Evolutionary conservation across 495 filamentous ascomycete species (phyloP).

Genomic region (Trypethelium eluteriae): DNA sequence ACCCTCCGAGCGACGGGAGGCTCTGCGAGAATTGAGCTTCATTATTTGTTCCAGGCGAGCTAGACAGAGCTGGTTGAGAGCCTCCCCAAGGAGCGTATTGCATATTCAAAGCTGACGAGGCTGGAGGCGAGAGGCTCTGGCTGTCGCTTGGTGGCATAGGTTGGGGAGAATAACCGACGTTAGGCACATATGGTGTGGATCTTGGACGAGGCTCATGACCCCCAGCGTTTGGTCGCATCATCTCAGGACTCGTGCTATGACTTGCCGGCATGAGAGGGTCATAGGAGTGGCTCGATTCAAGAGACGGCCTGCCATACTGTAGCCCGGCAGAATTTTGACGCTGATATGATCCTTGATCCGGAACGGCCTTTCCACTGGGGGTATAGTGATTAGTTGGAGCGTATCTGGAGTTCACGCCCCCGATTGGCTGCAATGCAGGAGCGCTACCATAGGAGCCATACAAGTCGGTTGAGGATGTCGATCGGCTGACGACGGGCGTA

Average conservation of each 20-base stretch:
- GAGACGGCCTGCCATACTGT: not conserved
- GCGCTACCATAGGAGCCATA: constrained; percentile 52
- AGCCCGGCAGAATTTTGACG: not conserved
- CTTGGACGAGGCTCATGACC: constrained; percentile 3
- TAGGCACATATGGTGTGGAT: not conserved
- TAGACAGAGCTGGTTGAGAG: not conserved
- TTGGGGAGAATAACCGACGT: not conserved
- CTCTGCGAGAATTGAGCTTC: not conserved
- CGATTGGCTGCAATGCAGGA: constrained; percentile 36
- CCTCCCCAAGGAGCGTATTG: not conserved
- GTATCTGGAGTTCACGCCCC: constrained; percentile 49
- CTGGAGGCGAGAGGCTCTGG: not conserved
- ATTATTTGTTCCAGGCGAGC: not conserved
- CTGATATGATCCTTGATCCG: constrained; percentile 15
- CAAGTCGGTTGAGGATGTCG: constrained; percentile 66
- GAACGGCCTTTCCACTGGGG: constrained; percentile 19
- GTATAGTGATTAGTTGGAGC: constrained; percentile 40
- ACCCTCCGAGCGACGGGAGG: not conserved
- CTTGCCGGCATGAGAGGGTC: constrained; percentile 6
- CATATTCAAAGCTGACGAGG: not conserved
- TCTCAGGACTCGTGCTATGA: constrained; percentile 1
- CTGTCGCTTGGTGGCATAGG: not conserved
- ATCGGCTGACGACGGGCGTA: constrained; percentile 76
- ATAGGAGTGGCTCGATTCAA: not conserved
- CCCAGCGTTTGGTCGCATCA: constrained; percentile 1